These are phyloP conservation scores for Flaveria floridana DNA, from an alignment of 140 eudicot species.

Conservation along the genomic window DNA sequence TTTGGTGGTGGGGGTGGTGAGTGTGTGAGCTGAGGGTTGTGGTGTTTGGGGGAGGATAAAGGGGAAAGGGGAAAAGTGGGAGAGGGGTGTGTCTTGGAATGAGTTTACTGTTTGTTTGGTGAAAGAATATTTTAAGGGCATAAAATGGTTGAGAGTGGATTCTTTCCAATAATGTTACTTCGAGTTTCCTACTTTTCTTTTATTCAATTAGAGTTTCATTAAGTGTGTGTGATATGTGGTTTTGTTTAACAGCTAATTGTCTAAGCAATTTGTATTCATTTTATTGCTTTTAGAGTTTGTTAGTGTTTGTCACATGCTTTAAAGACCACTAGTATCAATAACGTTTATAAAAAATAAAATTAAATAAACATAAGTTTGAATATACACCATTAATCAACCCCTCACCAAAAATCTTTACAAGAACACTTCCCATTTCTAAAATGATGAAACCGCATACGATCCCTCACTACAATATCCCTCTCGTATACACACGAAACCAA, in stretches of 20 bases:
- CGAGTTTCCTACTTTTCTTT: no score
- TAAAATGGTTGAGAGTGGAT: no score
- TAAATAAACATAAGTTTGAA: neutral
- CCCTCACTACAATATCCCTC: conserved; percentile 52
- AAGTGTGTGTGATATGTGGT: no score
- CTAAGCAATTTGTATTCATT: no score
- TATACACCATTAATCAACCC: neutral
- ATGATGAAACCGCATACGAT: conserved; percentile 49
- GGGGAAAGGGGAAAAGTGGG: neutral
- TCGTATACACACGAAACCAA: conserved; percentile 41
- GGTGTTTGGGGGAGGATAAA: conserved; percentile 31
- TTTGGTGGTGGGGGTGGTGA: neutral
- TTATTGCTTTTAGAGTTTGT: no score
- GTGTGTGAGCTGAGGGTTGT: conserved; percentile 19
- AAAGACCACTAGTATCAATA: neutral
- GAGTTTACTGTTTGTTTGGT: no score
- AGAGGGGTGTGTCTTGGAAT: neutral
- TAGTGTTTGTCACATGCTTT: neutral
- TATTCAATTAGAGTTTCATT: no score
- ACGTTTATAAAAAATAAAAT: no score
- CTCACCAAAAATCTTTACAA: conserved; percentile 52
- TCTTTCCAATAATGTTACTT: no score
- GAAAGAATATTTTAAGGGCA: no score
- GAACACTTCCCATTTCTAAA: conserved; percentile 50
- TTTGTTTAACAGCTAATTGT: no score